Percentiles rank a stretch among this genome's conserved stretches.
Conservation (phyloP, 78 protist genomes). For the Emiliania huxleyi region DNA sequence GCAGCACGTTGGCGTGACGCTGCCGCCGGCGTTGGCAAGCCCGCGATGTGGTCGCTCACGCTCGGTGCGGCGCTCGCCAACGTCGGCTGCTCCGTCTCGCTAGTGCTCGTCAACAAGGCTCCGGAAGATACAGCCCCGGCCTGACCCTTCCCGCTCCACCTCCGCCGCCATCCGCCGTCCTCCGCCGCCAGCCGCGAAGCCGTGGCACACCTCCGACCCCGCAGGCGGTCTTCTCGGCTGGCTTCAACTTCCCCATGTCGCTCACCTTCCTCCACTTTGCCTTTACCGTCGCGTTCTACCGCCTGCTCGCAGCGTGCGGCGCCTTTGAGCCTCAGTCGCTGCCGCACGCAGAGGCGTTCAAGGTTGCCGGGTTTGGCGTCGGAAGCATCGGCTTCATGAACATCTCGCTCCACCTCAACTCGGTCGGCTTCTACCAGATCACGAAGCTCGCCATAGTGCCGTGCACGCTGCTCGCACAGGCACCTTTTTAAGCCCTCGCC, state of each 20-base stretch:
- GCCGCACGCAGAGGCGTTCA: background rate
- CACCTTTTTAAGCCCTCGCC: too few relatives aligned
- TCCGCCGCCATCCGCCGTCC: too few relatives aligned
- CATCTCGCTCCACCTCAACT: conserved; percentile 49
- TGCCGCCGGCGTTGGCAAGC: too few relatives aligned
- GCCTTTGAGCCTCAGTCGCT: background rate
- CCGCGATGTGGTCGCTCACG: too few relatives aligned
- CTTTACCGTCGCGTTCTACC: background rate
- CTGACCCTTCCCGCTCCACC: too few relatives aligned
- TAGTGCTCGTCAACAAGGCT: too few relatives aligned
- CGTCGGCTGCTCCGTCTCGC: too few relatives aligned
- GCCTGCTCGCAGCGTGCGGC: background rate
- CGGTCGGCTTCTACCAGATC: conserved; percentile 67
- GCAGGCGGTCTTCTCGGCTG: background rate
- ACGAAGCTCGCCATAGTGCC: background rate
- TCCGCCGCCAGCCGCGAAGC: too few relatives aligned
- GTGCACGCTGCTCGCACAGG: background rate
- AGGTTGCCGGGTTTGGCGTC: background rate
- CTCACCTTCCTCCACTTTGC: background rate
- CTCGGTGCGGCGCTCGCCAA: too few relatives aligned
- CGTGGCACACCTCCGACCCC: too few relatives aligned
- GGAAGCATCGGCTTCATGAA: conserved; percentile 57
- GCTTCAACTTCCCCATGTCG: background rate
- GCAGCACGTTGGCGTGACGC: too few relatives aligned
- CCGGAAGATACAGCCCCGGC: too few relatives aligned